Evolutionary conservation across 1,284 basidiomycete genomes (phyloP).

Genomic region (Tremellales sp.): DNA sequence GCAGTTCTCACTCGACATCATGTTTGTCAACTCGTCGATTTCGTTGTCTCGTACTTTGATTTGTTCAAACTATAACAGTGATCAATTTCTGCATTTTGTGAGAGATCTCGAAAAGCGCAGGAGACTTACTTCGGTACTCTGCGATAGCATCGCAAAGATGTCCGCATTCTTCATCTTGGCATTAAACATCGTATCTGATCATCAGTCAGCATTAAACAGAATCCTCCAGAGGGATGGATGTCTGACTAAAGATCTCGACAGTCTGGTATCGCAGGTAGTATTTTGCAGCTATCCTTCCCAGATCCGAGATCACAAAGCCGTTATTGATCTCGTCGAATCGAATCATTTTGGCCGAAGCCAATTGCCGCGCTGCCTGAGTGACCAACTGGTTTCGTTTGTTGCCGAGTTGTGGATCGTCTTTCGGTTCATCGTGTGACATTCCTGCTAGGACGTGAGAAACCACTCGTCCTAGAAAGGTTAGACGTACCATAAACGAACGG

Average conservation of each 20-base stretch:
- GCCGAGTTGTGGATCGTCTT: constrained; percentile 73
- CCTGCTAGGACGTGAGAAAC: constrained; percentile 51
- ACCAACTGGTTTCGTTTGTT: constrained; percentile 72
- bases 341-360: constrained; percentile 81
- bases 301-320: constrained; percentile 71
- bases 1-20: constrained; percentile 65
- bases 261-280: constrained; percentile 90
- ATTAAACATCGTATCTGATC: constrained; percentile 64
- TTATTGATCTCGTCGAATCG: constrained; percentile 63
- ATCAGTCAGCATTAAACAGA: constrained; percentile 8
- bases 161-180: constrained; percentile 92
- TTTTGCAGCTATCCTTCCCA: constrained; percentile 91
- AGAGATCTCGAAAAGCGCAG: not conserved
- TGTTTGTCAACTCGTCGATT: constrained; percentile 70
- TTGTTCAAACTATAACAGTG: constrained; percentile 72
- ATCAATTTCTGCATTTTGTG: not conserved
- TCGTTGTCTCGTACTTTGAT: constrained; percentile 91
- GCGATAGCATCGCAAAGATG: constrained; percentile 77
- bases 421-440: constrained; percentile 68
- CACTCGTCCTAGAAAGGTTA: not conserved
- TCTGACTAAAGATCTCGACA: constrained; percentile 75
- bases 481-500: constrained; percentile 79
- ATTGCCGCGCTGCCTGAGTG: constrained; percentile 62
- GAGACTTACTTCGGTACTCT: constrained; percentile 75
- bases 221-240: not conserved